phyloP scores from a whole-genome alignment of 192 early-diverging fungal genomes.

The Dimargaris xerosporica region DNA sequence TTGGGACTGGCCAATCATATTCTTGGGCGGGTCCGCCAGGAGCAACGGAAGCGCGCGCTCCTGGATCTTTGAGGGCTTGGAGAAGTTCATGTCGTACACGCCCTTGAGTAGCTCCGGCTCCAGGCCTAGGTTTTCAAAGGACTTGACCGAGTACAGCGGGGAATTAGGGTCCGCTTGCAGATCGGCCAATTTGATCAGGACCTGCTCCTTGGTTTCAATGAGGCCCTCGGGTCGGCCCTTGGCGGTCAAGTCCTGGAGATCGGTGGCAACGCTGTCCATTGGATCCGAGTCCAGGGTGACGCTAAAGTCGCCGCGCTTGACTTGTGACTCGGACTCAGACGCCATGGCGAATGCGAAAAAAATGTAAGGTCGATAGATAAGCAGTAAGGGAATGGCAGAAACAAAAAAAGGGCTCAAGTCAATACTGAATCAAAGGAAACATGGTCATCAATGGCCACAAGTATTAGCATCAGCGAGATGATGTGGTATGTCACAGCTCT shows the following conservation, averaged over 20 bases:
- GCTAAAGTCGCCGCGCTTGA: no score
- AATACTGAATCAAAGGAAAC: no score
- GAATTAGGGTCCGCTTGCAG: constrained; percentile 52
- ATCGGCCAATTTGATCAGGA: constrained; percentile 45
- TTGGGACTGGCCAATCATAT: constrained; percentile 98
- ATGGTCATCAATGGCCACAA: no score
- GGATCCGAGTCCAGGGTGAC: no score
- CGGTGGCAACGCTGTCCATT: constrained; percentile 14
- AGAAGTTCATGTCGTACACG: constrained; percentile 85
- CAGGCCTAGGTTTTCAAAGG: constrained; percentile 62
- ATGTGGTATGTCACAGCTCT: no score
- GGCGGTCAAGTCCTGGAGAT: constrained; percentile 11
- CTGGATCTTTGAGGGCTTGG: constrained; percentile 91
- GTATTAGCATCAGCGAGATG: no score
- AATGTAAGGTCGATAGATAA: no score
- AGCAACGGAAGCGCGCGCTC: constrained; percentile 83
- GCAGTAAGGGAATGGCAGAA: no score
- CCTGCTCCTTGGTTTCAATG: constrained; percentile 24
- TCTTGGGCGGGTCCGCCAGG: constrained; percentile 69
- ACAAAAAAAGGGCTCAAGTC: no score
- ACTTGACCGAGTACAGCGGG: constrained; percentile 64
- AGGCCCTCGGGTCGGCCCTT: not conserved
- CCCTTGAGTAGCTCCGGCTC: constrained; percentile 75
- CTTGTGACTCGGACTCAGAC: no score
- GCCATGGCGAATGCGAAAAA: no score